These are phyloP conservation scores for Sclerotinia glacialis DNA, from an alignment of 2,329 filamentous ascomycete species.

Conservation along the genomic window DNA sequence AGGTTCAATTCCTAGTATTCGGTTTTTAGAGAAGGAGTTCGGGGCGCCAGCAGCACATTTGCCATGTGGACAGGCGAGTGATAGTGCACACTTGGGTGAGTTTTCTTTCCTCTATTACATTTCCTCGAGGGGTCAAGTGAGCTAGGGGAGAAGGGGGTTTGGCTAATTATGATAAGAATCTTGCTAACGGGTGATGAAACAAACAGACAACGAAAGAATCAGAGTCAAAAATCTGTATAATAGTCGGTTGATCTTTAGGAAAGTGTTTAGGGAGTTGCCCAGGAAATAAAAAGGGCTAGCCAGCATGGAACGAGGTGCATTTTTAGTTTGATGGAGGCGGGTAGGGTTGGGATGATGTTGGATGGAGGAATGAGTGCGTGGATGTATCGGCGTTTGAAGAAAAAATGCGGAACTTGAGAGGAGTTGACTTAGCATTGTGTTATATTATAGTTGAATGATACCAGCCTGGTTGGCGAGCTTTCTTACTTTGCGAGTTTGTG, in stretches of 20 bases:
- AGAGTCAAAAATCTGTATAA: constrained; percentile 84
- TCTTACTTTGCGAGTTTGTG: neutral
- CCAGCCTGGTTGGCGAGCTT: neutral
- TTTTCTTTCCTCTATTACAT: neutral
- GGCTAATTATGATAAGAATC: too few species aligned
- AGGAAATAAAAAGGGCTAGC: constrained; percentile 33
- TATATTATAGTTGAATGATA: neutral
- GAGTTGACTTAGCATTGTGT: neutral
- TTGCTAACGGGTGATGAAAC: neutral
- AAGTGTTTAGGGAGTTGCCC: constrained; percentile 61
- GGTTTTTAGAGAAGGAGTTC: constrained; percentile 94
- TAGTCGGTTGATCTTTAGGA: constrained; percentile 85
- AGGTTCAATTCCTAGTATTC: constrained; percentile 89
- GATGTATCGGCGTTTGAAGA: neutral
- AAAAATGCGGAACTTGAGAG: too few species aligned
- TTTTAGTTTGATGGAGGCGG: too few species aligned
- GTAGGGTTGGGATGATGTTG: neutral
- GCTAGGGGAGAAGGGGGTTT: too few species aligned
- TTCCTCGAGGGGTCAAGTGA: neutral
- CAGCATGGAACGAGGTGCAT: too few species aligned
- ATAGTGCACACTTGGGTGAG: constrained; percentile 72
- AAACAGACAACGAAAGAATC: constrained; percentile 79
- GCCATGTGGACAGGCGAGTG: constrained; percentile 91
- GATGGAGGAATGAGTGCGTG: neutral
- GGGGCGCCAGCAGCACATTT: constrained; percentile 85